Percentiles rank a stretch among this genome's conserved stretches.
phyloP scores from a whole-genome alignment of 768 basidiomycete species.

The Daedaleopsis sinensis region DNA sequence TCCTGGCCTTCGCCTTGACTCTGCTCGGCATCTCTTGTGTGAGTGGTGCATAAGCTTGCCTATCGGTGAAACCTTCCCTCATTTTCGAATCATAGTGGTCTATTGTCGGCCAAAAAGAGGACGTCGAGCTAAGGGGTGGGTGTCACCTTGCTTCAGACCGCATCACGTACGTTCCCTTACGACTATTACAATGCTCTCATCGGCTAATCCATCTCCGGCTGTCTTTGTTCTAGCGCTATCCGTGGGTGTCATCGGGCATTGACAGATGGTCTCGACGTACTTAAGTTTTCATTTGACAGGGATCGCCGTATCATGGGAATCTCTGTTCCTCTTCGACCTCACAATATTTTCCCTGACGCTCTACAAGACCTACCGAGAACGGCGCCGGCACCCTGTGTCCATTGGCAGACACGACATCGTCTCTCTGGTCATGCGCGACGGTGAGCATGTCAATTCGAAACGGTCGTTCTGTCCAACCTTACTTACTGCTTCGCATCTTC shows the following conservation, averaged over 20 bases:
- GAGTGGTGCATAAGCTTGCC: slow-evolving; percentile 21
- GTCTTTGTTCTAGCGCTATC: slow-evolving; percentile 21
- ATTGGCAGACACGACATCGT: slow-evolving; percentile 37
- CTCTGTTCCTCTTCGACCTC: slow-evolving; percentile 51
- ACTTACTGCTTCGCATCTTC: background rate
- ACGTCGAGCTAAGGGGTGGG: slow-evolving; percentile 20
- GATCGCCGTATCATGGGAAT: slow-evolving; percentile 48
- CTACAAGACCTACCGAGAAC: slow-evolving; percentile 42
- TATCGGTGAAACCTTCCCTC: background rate
- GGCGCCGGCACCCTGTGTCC: slow-evolving; percentile 29
- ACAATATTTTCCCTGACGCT: slow-evolving; percentile 51
- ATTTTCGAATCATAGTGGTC: slow-evolving; percentile 40
- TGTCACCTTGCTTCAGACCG: slow-evolving; percentile 24
- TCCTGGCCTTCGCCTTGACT: slow-evolving; percentile 37
- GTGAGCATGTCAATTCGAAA: slow-evolving; percentile 32
- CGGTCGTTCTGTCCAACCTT: no score
- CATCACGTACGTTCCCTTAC: slow-evolving; percentile 25
- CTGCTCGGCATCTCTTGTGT: slow-evolving; percentile 41
- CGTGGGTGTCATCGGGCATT: slow-evolving; percentile 18
- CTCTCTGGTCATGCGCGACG: slow-evolving; percentile 50
- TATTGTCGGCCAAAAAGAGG: slow-evolving; percentile 39
- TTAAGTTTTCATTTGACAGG: slow-evolving; percentile 20
- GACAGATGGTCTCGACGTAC: background rate
- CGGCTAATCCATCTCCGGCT: background rate
- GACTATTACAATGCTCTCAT: background rate